These are phyloP conservation scores for Periglandula ipomoeae DNA, from an alignment of 2,329 filamentous ascomycete species.

Conservation along the genomic window DNA sequence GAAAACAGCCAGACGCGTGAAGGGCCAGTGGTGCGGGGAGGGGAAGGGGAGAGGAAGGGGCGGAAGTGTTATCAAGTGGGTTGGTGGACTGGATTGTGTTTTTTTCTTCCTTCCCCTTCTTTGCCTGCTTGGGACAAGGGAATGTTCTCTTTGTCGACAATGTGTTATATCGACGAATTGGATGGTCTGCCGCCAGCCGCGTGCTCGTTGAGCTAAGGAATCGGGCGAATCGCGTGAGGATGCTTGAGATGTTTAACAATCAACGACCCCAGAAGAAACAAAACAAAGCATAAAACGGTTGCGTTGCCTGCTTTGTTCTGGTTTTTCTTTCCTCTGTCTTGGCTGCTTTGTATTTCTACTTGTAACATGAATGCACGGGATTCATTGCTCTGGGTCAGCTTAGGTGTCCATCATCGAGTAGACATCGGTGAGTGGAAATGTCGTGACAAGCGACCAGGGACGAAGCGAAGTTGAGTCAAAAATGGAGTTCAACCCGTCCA, in stretches of 20 bases:
- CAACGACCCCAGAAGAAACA: background rate
- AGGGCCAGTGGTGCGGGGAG: constrained; percentile 10
- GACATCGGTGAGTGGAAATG: background rate
- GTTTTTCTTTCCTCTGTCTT: no score
- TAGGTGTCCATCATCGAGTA: no score
- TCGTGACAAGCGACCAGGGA: background rate
- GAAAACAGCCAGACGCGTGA: constrained; percentile 7
- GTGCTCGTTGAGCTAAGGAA: background rate
- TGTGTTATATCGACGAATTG: background rate
- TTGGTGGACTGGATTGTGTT: constrained; percentile 6
- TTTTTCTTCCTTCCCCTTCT: constrained; percentile 4
- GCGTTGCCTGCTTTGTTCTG: no score
- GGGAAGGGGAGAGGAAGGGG: constrained; percentile 7
- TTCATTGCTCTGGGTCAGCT: no score
- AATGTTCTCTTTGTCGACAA: constrained; percentile 1
- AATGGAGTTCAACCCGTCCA: background rate
- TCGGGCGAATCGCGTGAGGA: background rate
- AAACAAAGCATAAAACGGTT: background rate
- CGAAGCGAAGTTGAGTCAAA: background rate
- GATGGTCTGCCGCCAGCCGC: background rate
- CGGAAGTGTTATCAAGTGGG: constrained; percentile 6
- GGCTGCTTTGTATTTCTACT: no score
- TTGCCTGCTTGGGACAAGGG: background rate
- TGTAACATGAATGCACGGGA: no score
- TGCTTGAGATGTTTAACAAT: background rate